Evolutionary conservation across 768 basidiomycete genomes (phyloP), one percentile per base, ranked within the genome.

Genomic region (Tylopilus intermedius): DNA sequence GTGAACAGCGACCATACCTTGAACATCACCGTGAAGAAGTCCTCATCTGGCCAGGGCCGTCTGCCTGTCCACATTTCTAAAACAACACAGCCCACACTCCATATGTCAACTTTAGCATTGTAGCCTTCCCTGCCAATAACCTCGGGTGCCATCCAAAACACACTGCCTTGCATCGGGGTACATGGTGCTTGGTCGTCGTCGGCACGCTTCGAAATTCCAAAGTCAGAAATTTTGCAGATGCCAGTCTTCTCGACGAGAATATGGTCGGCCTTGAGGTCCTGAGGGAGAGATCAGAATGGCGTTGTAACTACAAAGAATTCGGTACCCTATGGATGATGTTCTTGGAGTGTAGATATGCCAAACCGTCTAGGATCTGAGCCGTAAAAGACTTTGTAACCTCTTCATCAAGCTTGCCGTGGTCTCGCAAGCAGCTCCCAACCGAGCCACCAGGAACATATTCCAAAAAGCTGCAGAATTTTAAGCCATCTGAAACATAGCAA

Each of bases 71-170:
- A 95, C 96, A 99, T 99, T 70, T 99, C 96, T 58, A 97, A 77
- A 14, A 95, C 88, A n/a, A 98, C 90, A 72, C 96, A 99, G 1
- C 96, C 96, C 5, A 98, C 81, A 68, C 92, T 94, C 96, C 96
- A 99, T 58, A 99, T 95, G 66, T 99, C 96, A 46, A 96, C 85
- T 73, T 99, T 98, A 64, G 88, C 91, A 61, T 92, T 94, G 69
- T 98, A 98, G 0, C 93, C 93, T 61, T 88, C 86, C 24, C 67
- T 85, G 56, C 92, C 86, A 54, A 93, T 81, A 49, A 96, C 91
- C 72, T 93, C 94, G 0, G 94, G 94, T 9, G 94, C 94, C 95
- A 98, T 97, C 95, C 96, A 99, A 68, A 96, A 98, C 33, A 98
- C 89, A 18, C 94, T 94, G 24, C 96, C 96, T 67, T 93, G 90